A percentile compares a stretch with the other conserved stretches of the same genome.
phyloP scores from a whole-genome alignment of 495 filamentous ascomycete species.

The Podospora sp. region DNA sequence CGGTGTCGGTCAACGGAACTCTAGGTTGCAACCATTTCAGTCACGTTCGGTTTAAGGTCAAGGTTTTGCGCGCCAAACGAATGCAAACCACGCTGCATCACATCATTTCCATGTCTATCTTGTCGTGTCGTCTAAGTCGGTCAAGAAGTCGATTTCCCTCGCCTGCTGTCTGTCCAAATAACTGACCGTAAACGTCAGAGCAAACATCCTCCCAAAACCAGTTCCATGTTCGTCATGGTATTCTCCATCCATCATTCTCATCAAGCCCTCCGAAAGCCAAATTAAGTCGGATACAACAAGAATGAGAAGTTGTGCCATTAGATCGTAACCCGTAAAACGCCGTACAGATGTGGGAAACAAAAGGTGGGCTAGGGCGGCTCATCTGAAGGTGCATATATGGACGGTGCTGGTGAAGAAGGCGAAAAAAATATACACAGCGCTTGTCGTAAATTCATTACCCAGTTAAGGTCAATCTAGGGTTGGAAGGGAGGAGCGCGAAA shows the following conservation, averaged over 20 bases:
- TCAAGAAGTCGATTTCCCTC: neutral
- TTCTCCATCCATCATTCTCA: neutral
- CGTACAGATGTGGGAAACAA: neutral
- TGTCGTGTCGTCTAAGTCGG: neutral
- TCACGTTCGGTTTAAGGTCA: too few species aligned
- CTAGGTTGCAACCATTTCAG: too few species aligned
- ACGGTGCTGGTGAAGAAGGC: constrained; percentile 5
- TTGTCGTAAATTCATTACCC: constrained; percentile 17
- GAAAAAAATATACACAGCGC: constrained; percentile 15
- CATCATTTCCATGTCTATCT: neutral
- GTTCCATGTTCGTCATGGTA: neutral
- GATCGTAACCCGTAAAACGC: constrained; percentile 8
- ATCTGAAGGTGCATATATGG: neutral
- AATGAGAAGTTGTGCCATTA: neutral
- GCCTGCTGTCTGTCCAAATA: neutral
- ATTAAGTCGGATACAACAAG: neutral
- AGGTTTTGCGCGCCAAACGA: neutral
- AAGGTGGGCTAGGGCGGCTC: neutral
- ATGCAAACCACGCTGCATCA: neutral
- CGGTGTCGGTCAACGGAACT: too few species aligned
- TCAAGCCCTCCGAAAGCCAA: neutral
- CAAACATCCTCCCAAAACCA: neutral
- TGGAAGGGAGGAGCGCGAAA: neutral
- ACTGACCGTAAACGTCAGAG: neutral
- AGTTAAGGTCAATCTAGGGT: neutral